Evolutionary conservation across 257 asterid species (phyloP).

Genomic region (Nicotiana tabacum): DNA sequence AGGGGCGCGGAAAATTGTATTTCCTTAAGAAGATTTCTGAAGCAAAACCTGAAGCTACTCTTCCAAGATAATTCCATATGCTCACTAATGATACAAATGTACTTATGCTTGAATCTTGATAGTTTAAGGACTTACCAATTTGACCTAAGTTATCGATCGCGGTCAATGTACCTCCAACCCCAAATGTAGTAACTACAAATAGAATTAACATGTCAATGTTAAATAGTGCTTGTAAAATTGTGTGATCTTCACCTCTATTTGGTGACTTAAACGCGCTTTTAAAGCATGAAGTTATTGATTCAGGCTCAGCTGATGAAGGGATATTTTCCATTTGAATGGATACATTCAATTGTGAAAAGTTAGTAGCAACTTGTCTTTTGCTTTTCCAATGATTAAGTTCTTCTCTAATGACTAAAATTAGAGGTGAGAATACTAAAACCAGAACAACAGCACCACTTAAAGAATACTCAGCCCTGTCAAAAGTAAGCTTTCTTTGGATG

Average conservation of each 20-base stretch:
- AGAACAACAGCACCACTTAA: constrained; percentile 16
- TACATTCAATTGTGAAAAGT: not conserved
- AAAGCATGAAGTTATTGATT: constrained; percentile 14
- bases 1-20: constrained; percentile 44
- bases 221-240: constrained; percentile 42
- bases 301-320: not conserved
- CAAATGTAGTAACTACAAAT: constrained; percentile 29
- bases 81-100: constrained; percentile 55
- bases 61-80: constrained; percentile 56
- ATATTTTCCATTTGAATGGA: constrained; percentile 2
- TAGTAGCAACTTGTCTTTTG: not conserved
- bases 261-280: constrained; percentile 32
- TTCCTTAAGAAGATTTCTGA: constrained; percentile 40
- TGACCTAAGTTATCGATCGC: constrained; percentile 56
- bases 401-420: constrained; percentile 24
- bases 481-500: constrained; percentile 14
- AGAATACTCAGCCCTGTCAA: constrained; percentile 10
- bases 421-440: constrained; percentile 22
- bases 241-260: constrained; percentile 43
- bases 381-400: constrained; percentile 18
- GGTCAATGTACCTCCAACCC: constrained; percentile 52
- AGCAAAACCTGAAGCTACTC: constrained; percentile 36
- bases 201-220: constrained; percentile 49
- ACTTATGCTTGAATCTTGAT: constrained; percentile 33
- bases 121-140: constrained; percentile 45